phyloP scores from a whole-genome alignment of 345 rosid species.

The Salix caprea region DNA sequence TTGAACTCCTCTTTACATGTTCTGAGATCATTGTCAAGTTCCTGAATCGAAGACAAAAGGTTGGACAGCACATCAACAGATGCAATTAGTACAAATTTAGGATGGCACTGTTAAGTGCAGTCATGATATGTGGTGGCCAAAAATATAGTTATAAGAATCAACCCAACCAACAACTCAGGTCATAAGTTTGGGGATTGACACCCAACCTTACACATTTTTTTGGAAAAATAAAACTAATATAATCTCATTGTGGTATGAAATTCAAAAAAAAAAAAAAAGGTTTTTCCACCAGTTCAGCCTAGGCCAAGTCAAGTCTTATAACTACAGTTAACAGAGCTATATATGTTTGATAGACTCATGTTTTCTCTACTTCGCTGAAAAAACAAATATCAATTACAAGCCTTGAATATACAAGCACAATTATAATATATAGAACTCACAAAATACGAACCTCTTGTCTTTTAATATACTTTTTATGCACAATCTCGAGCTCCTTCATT shows the following conservation, averaged over 20 bases:
- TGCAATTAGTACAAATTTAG: neutral
- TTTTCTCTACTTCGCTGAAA: neutral
- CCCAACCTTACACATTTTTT: too few species aligned
- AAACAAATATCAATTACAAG: neutral
- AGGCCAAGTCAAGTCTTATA: too few species aligned
- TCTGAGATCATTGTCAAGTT: slow-evolving; percentile 62
- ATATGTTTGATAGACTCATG: neutral
- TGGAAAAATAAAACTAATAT: too few species aligned
- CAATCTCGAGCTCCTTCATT: slow-evolving; percentile 71
- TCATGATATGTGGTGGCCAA: neutral
- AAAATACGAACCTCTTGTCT: slow-evolving; percentile 71
- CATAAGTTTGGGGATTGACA: too few species aligned
- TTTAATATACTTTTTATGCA: slow-evolving; percentile 60
- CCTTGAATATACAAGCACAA: neutral
- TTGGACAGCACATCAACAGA: neutral
- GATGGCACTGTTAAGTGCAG: neutral
- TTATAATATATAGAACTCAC: slow-evolving; percentile 12
- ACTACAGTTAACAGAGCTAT: too few species aligned
- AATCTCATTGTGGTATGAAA: too few species aligned
- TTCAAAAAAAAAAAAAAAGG: too few species aligned
- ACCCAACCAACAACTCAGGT: too few species aligned
- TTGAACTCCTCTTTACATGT: slow-evolving; percentile 81
- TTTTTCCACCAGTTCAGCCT: too few species aligned
- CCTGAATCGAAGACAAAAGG: slow-evolving; percentile 39
- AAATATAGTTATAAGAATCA: neutral